Evolutionary conservation across 805 yeast species (phyloP), one percentile per base, ranked within the genome.

Genomic region (Cyberlindnera bimundalis): DNA sequence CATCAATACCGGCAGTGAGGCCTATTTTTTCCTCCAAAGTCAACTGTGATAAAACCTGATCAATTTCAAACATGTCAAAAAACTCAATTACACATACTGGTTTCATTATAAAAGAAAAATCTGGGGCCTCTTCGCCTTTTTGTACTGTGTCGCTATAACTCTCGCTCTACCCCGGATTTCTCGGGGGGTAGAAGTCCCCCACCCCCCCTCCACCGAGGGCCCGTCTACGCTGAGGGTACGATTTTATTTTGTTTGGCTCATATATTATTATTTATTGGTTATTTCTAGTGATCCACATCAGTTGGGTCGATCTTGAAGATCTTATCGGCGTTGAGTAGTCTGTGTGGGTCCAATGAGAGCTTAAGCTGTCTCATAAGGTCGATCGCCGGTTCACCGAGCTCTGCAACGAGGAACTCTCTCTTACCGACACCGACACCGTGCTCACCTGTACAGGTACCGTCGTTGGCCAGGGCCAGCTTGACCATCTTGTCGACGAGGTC

Each of bases 351-450:
- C 39, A 86, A 56, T 0, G 91, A 79, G 40, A 82, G 51, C 55
- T 87, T 86, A 35, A 86, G 58, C 34, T 73, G 73, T 58, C 95
- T 73, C 96, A 86, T 86, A 27, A 80, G 58, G 52, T 77, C 78
- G 19, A 86, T 71, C 0, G 93, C 76, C 1, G 74, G 81, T 5
- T 68, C 67, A 1, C 93, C 95, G 20, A 86, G 62, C 59, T 86
- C 96, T 41, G 66, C 63, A 21, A 70, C 64, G 25, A 86, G 60
- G 43, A 70, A 78, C 21, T 73, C 74, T 47, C 90, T 64, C 55
- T 86, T 86, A 27, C 91, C 90, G 31, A 81, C 72, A 8, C 95
- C 96, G 29, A 87, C 76, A 12, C 95, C 96, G 57, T 86, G 95
- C 55, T 86, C 95, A 26, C 95, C 95, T 5, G 89, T 82, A 50